Conservation (phyloP, 306 rosid species). For the Glycine latifolia region DNA sequence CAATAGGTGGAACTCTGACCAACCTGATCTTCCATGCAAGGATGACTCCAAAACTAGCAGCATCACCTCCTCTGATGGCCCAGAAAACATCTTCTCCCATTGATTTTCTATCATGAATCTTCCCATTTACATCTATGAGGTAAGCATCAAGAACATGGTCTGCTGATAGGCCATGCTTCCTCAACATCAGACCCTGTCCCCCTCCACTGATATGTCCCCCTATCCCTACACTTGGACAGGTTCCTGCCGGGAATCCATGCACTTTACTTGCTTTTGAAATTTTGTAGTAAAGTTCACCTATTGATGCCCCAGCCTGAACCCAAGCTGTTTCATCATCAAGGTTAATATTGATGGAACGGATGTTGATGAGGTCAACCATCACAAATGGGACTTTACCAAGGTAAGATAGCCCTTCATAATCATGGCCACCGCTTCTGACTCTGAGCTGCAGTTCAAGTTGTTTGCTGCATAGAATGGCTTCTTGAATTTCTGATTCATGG, state of each 20-base stretch:
- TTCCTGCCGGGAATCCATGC: constrained; percentile 63
- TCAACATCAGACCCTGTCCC: constrained; percentile 54
- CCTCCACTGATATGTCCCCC: constrained; percentile 74
- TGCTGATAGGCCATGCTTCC: constrained; percentile 65
- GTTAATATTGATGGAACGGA: constrained; percentile 43
- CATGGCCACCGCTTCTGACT: constrained; percentile 66
- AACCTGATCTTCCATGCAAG: constrained; percentile 65
- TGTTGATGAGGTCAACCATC: constrained; percentile 54
- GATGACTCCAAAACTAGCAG: constrained; percentile 63
- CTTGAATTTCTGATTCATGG: constrained; percentile 59
- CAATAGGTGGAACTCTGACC: constrained; percentile 53
- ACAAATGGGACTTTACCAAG: constrained; percentile 49
- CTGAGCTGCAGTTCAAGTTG: constrained; percentile 54
- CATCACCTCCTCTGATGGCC: constrained; percentile 80
- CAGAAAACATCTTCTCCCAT: constrained; percentile 72
- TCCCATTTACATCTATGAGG: constrained; percentile 54
- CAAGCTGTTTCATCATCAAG: constrained; percentile 62
- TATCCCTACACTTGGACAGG: constrained; percentile 61
- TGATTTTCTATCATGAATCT: constrained; percentile 52
- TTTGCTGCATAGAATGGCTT: constrained; percentile 57
- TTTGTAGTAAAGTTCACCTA: constrained; percentile 65
- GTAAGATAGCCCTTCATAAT: constrained; percentile 66
- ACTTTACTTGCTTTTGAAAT: constrained; percentile 52
- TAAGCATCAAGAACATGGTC: constrained; percentile 69
- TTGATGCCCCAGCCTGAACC: constrained; percentile 66